Evolutionary conservation across 2,329 filamentous ascomycete genomes (phyloP), one percentile per base, ranked within the genome.

Genomic region (Ophiosphaerella narmari): DNA sequence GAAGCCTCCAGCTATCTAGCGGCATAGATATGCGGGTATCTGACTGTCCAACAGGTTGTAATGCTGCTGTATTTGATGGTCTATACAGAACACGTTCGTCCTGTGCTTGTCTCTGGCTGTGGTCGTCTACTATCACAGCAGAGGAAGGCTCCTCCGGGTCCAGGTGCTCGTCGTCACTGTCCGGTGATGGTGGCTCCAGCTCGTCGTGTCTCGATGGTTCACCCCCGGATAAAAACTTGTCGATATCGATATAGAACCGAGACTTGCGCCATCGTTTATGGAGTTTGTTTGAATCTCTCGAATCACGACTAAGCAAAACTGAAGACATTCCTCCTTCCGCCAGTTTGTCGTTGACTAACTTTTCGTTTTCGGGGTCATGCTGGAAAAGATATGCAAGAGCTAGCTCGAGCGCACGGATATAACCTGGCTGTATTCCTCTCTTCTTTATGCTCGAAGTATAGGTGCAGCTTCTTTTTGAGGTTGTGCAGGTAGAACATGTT

Each of bases 351-450:
- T 82, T 79, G 21, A 89, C 77, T 12, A 80, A 77, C 43, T 78
- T 76, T 68, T 89, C 86, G 40, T 78, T 80, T 8, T 80, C 83
- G 12, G 83, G 78, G 32, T 85, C 80, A 46, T 82, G 81, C 51
- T 84, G 80, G 52, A 90, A 86, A 1, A 88, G 74, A 77, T 85
- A 85, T 11, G 85, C 86, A 46, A 89, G 78, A 8, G 86, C 81
- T 37, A 88, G 72, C 70, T 92, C 89, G 14, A 92, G 77, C 0
- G 87, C 87, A 31, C 88, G 82, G 46, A 92, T 86, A 65, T 91
- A 91, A 13, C 89, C 89, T n/a, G 89, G 89, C 61, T 88, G 88
- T 9, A 92, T 84, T 4, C 89, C 89, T 55, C 89, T 80, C 70
- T 91, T 91, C 72, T 90, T 90, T 7, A 87, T 85, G 46, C 84